Percentiles rank a stretch among this genome's conserved stretches.
Evolutionary conservation across 345 rosid genomes (phyloP).

Genomic region (Odontarrhena argentea): DNA sequence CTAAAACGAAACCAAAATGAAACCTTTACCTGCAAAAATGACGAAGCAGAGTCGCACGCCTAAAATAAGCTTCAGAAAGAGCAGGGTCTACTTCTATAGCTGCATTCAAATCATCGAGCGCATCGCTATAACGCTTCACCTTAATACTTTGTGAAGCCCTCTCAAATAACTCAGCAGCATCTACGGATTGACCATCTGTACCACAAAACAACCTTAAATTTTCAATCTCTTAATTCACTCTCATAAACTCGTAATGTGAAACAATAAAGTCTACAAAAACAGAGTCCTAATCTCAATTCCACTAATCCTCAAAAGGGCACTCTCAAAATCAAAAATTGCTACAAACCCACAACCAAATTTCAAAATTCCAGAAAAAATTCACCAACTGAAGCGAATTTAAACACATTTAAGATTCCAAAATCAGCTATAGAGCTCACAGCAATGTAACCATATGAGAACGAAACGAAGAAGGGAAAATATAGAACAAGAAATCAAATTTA

Average conservation of each 20-base stretch:
- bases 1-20: neutral
- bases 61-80: conserved; percentile 84
- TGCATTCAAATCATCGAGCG: conserved; percentile 86
- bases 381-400: neutral
- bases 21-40: conserved; percentile 79
- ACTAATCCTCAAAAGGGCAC: neutral
- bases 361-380: neutral
- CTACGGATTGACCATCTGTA: conserved; percentile 65
- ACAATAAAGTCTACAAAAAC: conserved; percentile 1
- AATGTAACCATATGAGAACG: neutral
- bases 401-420: neutral
- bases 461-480: neutral
- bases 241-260: conserved; percentile 15
- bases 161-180: conserved; percentile 70
- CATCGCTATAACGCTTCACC: conserved; percentile 80
- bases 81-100: conserved; percentile 92
- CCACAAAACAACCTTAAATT: neutral
- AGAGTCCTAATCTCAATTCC: conserved; percentile 18
- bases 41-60: conserved; percentile 78
- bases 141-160: conserved; percentile 80
- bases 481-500: conserved; percentile 3
- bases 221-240: conserved; percentile 17
- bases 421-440: conserved; percentile 22
- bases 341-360: conserved; percentile 14
- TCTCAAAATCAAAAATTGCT: neutral